These are phyloP conservation scores for Phytophthora sp. DNA, from an alignment of 352 stramenopile species.

Conservation along the genomic window DNA sequence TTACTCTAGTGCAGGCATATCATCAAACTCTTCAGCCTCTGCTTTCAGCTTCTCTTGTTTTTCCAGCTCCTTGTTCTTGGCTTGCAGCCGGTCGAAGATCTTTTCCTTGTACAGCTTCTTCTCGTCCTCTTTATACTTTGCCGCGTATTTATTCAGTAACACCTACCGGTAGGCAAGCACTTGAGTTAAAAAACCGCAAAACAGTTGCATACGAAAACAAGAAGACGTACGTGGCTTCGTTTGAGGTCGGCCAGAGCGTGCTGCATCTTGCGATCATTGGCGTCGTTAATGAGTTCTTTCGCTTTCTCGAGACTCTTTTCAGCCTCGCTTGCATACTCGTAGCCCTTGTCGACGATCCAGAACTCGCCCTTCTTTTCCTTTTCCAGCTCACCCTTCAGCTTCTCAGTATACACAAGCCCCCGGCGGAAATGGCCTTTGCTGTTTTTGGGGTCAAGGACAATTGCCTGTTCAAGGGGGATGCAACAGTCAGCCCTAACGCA, in stretches of 20 bases:
- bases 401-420: conserved; percentile 80
- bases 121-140: conserved; percentile 86
- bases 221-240: conserved; percentile 50
- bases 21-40: conserved; percentile 74
- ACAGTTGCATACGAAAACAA: background rate
- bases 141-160: conserved; percentile 58
- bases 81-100: conserved; percentile 86
- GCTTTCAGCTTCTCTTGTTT: conserved; percentile 71
- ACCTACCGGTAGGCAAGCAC: conserved; percentile 24
- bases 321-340: conserved; percentile 70
- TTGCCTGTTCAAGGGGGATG: conserved; percentile 46
- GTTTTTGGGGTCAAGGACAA: conserved; percentile 61
- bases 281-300: conserved; percentile 42
- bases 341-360: conserved; percentile 88
- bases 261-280: conserved; percentile 57
- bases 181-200: background rate
- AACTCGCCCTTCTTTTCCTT: conserved; percentile 86
- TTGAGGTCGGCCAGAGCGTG: conserved; percentile 74
- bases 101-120: conserved; percentile 91
- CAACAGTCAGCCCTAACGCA: too few relatives aligned
- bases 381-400: conserved; percentile 78
- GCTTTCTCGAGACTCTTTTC: conserved; percentile 78
- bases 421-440: conserved; percentile 85
- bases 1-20: conserved; percentile 86
- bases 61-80: conserved; percentile 82